Evolutionary conservation across 2,329 filamentous ascomycete species (phyloP).

Genomic region (Penicillium brasilianum): DNA sequence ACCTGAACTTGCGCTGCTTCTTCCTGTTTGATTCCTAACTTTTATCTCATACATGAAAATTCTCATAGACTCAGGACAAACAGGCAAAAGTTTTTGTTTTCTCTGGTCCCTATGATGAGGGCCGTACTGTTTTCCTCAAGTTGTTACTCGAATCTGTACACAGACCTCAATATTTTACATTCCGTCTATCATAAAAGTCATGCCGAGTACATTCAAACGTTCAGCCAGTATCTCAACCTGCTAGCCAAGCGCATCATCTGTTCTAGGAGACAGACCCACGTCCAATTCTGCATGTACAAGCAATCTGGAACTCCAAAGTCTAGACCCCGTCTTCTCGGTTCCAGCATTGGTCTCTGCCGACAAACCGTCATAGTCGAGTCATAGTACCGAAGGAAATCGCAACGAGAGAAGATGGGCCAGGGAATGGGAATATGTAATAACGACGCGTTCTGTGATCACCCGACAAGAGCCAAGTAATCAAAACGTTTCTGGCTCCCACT

Average conservation of each 20-base stretch:
- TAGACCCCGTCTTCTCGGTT: slow-evolving; percentile 8
- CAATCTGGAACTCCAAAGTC: neutral
- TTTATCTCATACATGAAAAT: slow-evolving; percentile 12
- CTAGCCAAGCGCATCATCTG: neutral
- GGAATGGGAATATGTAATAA: neutral
- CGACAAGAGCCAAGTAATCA: neutral
- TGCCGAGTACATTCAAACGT: neutral
- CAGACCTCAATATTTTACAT: neutral
- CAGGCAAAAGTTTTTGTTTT: slow-evolving; percentile 14
- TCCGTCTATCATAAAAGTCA: neutral
- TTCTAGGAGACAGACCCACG: neutral
- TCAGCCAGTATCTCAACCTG: neutral
- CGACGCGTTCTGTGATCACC: neutral
- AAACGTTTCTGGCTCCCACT: slow-evolving; percentile 39
- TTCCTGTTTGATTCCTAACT: slow-evolving; percentile 3
- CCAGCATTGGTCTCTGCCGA: neutral
- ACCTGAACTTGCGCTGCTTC: slow-evolving; percentile 3
- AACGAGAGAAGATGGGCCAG: neutral
- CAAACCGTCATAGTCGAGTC: slow-evolving; percentile 7
- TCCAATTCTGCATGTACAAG: neutral
- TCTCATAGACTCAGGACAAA: slow-evolving; percentile 6
- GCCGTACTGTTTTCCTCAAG: neutral
- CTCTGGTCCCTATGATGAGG: too few species aligned
- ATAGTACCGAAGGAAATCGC: neutral
- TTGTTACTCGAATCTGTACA: neutral